Conservation (phyloP, 148 eudicot species). For the Rhododendron mucronatum region DNA sequence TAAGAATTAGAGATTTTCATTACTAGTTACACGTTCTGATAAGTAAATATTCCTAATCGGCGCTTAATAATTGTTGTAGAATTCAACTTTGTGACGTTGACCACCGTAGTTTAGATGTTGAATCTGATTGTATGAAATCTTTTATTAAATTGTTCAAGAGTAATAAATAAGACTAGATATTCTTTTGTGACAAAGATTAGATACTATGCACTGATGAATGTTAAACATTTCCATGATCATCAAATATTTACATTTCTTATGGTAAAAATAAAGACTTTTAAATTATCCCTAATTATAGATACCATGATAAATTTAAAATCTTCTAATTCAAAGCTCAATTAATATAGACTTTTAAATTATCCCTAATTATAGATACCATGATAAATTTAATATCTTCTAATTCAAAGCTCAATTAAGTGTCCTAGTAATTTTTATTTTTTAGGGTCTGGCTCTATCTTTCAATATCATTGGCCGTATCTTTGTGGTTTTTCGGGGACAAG, state of each 20-base stretch:
- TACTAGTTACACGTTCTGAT: background rate
- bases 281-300: background rate
- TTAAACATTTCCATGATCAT: background rate
- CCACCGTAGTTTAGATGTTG: background rate
- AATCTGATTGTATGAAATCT: background rate
- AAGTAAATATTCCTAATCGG: background rate
- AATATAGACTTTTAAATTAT: background rate
- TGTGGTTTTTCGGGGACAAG: background rate
- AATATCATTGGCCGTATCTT: background rate
- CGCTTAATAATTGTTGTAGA: background rate
- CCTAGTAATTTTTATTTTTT: background rate
- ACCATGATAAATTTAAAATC: background rate
- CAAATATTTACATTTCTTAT: background rate
- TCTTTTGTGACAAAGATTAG: background rate
- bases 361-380: background rate
- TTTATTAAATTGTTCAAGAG: background rate
- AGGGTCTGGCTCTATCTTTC: background rate
- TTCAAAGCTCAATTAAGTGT: background rate
- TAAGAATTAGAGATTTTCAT: background rate
- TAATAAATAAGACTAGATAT: background rate
- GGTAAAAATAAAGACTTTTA: background rate
- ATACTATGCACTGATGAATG: background rate
- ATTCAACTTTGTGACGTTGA: background rate
- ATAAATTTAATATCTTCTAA: background rate
- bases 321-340: background rate